phyloP scores from a whole-genome alignment of 306 rosid genomes.

The Prunus fruticosa region DNA sequence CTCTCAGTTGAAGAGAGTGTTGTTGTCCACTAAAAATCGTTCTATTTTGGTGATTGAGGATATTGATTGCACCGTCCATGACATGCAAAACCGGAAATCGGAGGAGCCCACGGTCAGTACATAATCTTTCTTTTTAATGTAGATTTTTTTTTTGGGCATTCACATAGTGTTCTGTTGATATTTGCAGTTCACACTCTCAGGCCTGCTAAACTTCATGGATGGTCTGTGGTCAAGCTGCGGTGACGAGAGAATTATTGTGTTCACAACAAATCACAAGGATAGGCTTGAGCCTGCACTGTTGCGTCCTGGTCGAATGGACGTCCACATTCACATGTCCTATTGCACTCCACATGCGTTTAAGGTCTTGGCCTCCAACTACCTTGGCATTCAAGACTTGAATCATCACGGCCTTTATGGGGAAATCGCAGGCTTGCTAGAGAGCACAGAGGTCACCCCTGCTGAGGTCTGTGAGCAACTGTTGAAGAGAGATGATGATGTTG shows the following conservation, averaged over 20 bases:
- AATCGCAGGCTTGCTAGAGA: conserved; percentile 35
- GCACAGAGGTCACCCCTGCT: conserved; percentile 45
- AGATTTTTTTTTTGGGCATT: too few relatives aligned
- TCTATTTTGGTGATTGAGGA: conserved; percentile 47
- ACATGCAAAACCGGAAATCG: too few relatives aligned
- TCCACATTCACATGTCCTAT: conserved; percentile 50
- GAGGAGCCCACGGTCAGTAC: too few relatives aligned
- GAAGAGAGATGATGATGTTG: conserved; percentile 15
- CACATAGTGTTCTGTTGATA: too few relatives aligned
- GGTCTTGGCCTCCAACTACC: conserved; percentile 36
- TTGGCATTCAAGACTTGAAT: conserved; percentile 22
- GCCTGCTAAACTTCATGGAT: conserved; percentile 47
- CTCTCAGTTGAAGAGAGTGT: conserved; percentile 20
- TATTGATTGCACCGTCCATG: conserved; percentile 21
- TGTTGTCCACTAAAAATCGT: conserved; percentile 30
- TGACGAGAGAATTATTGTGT: conserved; percentile 55
- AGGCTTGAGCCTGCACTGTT: conserved; percentile 51
- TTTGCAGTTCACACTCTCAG: conserved; percentile 38
- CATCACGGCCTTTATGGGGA: conserved; percentile 18
- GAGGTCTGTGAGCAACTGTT: conserved; percentile 49
- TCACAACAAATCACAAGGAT: conserved; percentile 58
- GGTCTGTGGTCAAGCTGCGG: conserved; percentile 68
- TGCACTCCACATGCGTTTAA: conserved; percentile 32
- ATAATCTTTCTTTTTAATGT: too few relatives aligned
- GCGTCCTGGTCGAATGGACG: conserved; percentile 61